Base-by-base conservation (phyloP, 192 early-diverging fungal species). In the Oehlia diaphana region DNA sequence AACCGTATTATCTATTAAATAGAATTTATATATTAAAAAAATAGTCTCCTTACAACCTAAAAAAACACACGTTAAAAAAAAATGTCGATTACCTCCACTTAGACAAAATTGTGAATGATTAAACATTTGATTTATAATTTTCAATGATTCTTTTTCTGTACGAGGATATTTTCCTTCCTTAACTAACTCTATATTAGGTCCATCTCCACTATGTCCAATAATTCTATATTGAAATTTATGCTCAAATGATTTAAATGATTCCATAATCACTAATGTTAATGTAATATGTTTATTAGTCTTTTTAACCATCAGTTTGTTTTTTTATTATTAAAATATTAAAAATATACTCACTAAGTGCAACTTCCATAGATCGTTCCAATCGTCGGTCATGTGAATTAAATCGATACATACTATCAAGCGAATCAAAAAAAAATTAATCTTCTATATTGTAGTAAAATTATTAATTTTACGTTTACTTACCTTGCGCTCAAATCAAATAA, bases 71-170 rank as follows among this genome's bases (percentile, higher is more conserved):
- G n/a, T n/a, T 31, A 3, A 14, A 62, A 37, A 63, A 2, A 10
- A 37, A 39, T 26, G 2, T 63, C 31, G 39, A 8, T 64, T 79
- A 87, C 86, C 86, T 31, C 93, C 94, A 65, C 88, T 90, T 19
- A 93, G 83, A 81, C 94, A 95, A 84, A 92, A 95, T 80, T 93
- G 92, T 6, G 94, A 91, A 83, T 95, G 94, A 9, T 89, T 89
- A 65, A 82, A 83, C 93, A 94, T 95, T 66, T 92, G 87, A 23
- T 83, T 86, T n/a, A 94, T 84, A 9, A 94, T 83, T 78, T 88
- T 85, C 81, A 94, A 88, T 5, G 85, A 85, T 37, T 93, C 93
- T 82, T 92, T 94, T 85, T 95, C 94, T 23, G 93, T 89, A 82
- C 90, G 91, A 14, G 94, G 94, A 79, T 92, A 92, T 33, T 91